Evolutionary conservation across 768 basidiomycete genomes (phyloP).

Genomic region (Cystobasidium tubakii): DNA sequence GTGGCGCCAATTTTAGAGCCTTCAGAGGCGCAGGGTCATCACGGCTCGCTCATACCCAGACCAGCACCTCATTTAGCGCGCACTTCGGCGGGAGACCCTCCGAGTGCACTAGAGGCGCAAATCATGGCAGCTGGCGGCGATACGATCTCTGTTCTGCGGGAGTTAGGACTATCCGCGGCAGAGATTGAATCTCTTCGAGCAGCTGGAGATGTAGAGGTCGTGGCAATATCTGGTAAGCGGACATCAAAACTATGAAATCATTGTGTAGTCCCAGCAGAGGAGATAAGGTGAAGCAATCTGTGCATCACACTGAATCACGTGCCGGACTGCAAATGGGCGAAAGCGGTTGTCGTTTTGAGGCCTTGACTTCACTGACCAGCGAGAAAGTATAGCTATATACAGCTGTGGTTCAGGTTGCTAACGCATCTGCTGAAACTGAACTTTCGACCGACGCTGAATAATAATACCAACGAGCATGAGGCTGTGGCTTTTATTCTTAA

Average conservation of each 20-base stretch:
- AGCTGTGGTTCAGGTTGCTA: too few relatives aligned
- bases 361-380: too few relatives aligned
- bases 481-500: too few relatives aligned
- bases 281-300: too few relatives aligned
- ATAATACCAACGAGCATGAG: too few relatives aligned
- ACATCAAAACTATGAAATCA: neutral
- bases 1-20: slow-evolving; percentile 41
- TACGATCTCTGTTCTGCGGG: neutral
- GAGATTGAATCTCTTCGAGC: neutral
- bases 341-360: too few relatives aligned
- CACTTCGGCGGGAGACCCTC: neutral
- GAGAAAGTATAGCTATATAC: too few relatives aligned
- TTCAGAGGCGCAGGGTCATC: slow-evolving; percentile 30
- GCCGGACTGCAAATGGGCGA: too few relatives aligned
- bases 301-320: too few relatives aligned
- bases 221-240: neutral
- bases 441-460: too few relatives aligned
- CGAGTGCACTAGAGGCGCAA: neutral
- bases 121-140: neutral
- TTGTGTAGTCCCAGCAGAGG: too few relatives aligned
- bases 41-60: neutral
- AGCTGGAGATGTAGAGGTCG: neutral
- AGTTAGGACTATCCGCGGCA: neutral
- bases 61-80: slow-evolving; percentile 8
- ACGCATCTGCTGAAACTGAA: too few relatives aligned